These are phyloP conservation scores for Calocera viscosa DNA, from an alignment of 768 basidiomycete genomes.

Conservation along the genomic window DNA sequence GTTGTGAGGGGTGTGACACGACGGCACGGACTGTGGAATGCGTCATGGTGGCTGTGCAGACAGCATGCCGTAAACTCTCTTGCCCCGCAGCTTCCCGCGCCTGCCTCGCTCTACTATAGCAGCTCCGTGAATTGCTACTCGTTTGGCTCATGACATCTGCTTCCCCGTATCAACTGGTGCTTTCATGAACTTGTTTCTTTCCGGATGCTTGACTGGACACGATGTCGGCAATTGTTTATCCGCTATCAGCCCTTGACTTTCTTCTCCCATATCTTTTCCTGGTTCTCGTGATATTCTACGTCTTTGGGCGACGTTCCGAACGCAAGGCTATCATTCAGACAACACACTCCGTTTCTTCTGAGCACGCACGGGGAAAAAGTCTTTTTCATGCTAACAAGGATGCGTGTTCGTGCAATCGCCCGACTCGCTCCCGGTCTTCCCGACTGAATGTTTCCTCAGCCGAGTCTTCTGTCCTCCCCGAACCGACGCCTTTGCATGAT, in stretches of 20 bases:
- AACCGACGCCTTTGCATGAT: constrained; percentile 15
- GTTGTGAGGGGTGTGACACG: no score
- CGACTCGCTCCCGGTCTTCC: neutral
- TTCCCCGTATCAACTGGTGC: no score
- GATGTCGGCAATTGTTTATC: neutral
- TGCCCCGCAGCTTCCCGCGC: no score
- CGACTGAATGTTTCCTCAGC: neutral
- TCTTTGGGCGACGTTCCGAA: neutral
- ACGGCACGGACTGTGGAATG: no score
- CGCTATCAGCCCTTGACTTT: neutral
- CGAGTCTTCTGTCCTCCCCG: constrained; percentile 3
- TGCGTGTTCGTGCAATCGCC: neutral
- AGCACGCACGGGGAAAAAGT: neutral
- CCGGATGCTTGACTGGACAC: neutral
- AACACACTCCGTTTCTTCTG: neutral
- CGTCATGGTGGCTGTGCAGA: neutral
- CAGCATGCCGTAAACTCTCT: no score
- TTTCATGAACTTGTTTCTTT: no score
- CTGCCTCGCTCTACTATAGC: neutral
- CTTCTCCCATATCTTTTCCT: neutral
- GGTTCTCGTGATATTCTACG: neutral
- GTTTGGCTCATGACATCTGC: neutral
- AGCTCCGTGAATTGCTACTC: neutral
- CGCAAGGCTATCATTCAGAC: neutral
- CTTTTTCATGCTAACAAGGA: neutral